A percentile compares a stretch with the other conserved stretches of the same genome.
phyloP scores from a whole-genome alignment of 331 rosid species.

The Ulmus americana region DNA sequence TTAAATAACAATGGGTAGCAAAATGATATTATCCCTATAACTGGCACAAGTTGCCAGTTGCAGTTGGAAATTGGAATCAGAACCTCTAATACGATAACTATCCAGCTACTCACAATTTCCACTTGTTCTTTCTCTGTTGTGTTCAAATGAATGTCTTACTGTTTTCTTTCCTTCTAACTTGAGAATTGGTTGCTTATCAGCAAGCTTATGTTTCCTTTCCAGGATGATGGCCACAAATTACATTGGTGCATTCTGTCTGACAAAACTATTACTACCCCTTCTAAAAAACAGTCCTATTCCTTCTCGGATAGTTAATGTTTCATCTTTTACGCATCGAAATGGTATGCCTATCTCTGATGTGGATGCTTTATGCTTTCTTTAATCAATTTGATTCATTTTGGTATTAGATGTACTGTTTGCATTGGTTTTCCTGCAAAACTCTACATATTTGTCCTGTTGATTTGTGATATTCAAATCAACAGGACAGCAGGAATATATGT shows the following conservation, averaged over 20 bases:
- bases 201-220: conserved; percentile 6
- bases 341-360: conserved; percentile 36
- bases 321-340: conserved; percentile 78
- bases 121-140: too few species aligned
- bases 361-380: not conserved
- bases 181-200: conserved; percentile 5
- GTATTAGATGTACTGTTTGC: not conserved
- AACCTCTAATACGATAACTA: not conserved
- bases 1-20: too few species aligned
- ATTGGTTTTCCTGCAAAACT: not conserved
- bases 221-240: conserved; percentile 87
- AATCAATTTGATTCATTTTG: not conserved
- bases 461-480: too few species aligned
- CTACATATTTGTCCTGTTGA: not conserved
- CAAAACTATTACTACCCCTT: conserved; percentile 61
- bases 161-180: not conserved
- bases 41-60: conserved; percentile 4
- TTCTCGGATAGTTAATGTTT: conserved; percentile 70
- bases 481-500: not conserved
- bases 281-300: conserved; percentile 61
- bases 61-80: not conserved
- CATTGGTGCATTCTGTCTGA: conserved; percentile 65
- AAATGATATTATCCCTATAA: too few species aligned
- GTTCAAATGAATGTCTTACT: not conserved
- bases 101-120: not conserved